Percentiles rank a stretch among this genome's conserved stretches.
Evolutionary conservation across 2,329 filamentous ascomycete species (phyloP).

Genomic region (Madurella fahalii): DNA sequence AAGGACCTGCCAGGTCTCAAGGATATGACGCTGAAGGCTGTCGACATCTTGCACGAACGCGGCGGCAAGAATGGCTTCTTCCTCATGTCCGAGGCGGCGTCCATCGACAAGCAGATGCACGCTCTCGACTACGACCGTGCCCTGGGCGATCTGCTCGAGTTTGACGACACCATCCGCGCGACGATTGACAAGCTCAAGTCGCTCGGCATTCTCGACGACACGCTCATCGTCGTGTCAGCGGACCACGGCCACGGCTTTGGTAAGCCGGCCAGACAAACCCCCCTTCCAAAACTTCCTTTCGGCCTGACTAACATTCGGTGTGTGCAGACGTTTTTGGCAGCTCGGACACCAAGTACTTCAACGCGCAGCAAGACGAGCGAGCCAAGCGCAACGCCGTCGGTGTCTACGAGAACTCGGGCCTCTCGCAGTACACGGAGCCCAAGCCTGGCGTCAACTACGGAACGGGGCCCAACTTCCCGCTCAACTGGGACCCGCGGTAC

Average conservation of each 20-base stretch:
- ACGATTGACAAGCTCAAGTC: constrained; percentile 66
- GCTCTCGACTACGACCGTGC: constrained; percentile 79
- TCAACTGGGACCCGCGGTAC: constrained; percentile 82
- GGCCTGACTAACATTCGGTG: background rate
- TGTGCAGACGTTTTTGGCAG: constrained; percentile 62
- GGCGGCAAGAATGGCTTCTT: constrained; percentile 73
- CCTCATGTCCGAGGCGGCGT: constrained; percentile 82
- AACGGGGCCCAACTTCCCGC: constrained; percentile 71
- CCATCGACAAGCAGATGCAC: constrained; percentile 90
- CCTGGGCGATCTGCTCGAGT: constrained; percentile 77
- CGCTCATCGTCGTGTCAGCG: constrained; percentile 75
- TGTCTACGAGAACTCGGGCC: constrained; percentile 67
- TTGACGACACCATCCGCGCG: constrained; percentile 77
- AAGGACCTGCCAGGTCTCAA: constrained; percentile 77
- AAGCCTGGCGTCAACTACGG: constrained; percentile 61
- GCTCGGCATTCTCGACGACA: constrained; percentile 66
- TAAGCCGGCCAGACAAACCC: too few species aligned
- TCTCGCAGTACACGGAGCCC: constrained; percentile 67
- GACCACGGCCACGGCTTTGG: constrained; percentile 86
- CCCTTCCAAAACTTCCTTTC: too few species aligned
- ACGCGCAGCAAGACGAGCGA: constrained; percentile 60
- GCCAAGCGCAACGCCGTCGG: constrained; percentile 73
- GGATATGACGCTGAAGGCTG: constrained; percentile 84
- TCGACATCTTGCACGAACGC: constrained; percentile 68
- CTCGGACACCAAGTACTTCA: constrained; percentile 75